Conservation (phyloP, 495 filamentous ascomycete species). For the Acidomyces sp. region DNA sequence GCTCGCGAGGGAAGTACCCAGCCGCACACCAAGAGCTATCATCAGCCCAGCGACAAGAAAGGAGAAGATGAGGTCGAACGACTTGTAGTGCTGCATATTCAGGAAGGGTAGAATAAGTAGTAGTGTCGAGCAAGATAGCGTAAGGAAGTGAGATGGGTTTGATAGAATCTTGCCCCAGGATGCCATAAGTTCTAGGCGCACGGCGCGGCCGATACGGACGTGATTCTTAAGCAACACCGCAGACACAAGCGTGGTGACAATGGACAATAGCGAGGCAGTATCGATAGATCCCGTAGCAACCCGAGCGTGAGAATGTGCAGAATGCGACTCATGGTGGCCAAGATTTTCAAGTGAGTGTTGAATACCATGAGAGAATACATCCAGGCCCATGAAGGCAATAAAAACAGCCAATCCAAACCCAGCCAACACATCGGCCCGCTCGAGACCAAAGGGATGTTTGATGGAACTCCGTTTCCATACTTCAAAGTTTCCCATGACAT, state of each 20-base stretch:
- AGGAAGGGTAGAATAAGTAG: slow-evolving; percentile 77
- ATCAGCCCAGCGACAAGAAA: slow-evolving; percentile 67
- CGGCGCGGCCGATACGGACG: slow-evolving; percentile 73
- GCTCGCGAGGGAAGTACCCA: slow-evolving; percentile 71
- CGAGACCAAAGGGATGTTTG: slow-evolving; percentile 84
- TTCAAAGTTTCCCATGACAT: slow-evolving; percentile 89
- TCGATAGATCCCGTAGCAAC: slow-evolving; percentile 66
- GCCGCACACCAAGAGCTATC: slow-evolving; percentile 68
- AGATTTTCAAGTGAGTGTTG: slow-evolving; percentile 67
- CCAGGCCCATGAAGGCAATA: slow-evolving; percentile 89
- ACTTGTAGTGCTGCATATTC: slow-evolving; percentile 55
- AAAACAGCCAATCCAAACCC: slow-evolving; percentile 96
- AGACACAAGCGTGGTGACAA: slow-evolving; percentile 73
- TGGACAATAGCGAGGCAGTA: slow-evolving; percentile 69
- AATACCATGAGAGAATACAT: slow-evolving; percentile 81
- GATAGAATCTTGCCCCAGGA: slow-evolving; percentile 67
- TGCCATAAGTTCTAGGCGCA: slow-evolving; percentile 70
- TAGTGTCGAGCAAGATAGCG: slow-evolving; percentile 66
- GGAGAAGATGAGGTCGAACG: slow-evolving; percentile 72
- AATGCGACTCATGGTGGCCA: slow-evolving; percentile 53
- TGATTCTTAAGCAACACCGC: slow-evolving; percentile 85
- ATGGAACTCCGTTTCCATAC: slow-evolving; percentile 91
- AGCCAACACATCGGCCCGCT: slow-evolving; percentile 82
- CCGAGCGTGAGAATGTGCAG: slow-evolving; percentile 51
- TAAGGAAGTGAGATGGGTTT: slow-evolving; percentile 90